Percentiles rank a stretch among this genome's conserved stretches.
These are phyloP conservation scores for Hirsutella thompsonii DNA, from an alignment of 2,329 filamentous ascomycete genomes.

Conservation along the genomic window DNA sequence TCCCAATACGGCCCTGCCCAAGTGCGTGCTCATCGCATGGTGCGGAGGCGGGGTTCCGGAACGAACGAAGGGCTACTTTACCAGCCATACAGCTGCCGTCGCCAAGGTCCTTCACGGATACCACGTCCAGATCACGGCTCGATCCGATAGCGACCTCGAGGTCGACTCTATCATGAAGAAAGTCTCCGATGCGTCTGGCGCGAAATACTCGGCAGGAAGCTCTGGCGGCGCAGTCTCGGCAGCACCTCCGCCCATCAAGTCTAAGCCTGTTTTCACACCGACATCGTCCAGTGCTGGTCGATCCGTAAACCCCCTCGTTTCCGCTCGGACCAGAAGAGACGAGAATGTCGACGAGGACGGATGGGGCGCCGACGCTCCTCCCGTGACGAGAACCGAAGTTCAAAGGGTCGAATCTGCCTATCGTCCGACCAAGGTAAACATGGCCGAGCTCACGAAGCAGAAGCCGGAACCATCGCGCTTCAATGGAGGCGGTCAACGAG, in stretches of 20 bases:
- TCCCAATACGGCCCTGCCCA: constrained; percentile 77
- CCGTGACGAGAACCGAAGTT: constrained; percentile 70
- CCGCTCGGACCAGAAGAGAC: constrained; percentile 48
- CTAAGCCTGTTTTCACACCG: constrained; percentile 87
- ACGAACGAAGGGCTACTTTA: constrained; percentile 96
- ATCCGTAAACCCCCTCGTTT: constrained; percentile 53
- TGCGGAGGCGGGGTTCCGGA: constrained; percentile 98
- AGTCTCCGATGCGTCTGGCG: constrained; percentile 84
- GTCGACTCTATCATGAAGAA: constrained; percentile 85
- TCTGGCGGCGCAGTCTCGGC: constrained; percentile 38
- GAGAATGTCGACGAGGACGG: constrained; percentile 67
- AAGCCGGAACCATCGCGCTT: constrained; percentile 54
- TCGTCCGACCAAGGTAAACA: constrained; percentile 89
- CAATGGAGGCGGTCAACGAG: constrained; percentile 28
- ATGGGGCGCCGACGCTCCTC: constrained; percentile 92
- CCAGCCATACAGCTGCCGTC: constrained; percentile 80
- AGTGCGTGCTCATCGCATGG: constrained; percentile 89
- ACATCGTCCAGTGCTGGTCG: constrained; percentile 38
- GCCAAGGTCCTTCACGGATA: constrained; percentile 92
- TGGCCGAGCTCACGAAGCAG: constrained; percentile 70
- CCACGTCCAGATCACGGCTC: constrained; percentile 93
- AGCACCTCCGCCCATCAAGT: constrained; percentile 58
- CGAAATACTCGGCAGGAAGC: constrained; percentile 74
- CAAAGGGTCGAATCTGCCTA: constrained; percentile 91
- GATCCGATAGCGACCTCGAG: constrained; percentile 78